These are phyloP conservation scores for Pelagomonas calceolata DNA, from an alignment of 108 stramenopile species.

Conservation along the genomic window DNA sequence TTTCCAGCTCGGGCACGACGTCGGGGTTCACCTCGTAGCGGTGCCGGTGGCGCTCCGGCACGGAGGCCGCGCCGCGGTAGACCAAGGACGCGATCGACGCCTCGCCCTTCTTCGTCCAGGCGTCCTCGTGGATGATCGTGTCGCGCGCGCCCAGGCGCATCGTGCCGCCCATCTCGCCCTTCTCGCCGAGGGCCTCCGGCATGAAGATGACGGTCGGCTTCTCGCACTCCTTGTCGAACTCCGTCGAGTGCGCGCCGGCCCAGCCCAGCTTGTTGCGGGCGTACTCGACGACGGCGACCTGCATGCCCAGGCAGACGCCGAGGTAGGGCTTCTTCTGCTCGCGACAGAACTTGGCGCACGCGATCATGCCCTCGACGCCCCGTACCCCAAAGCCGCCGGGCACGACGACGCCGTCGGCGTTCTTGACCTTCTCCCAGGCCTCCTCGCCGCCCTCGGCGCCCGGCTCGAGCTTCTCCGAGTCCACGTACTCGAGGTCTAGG, in stretches of 20 bases:
- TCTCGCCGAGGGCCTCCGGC: conserved; percentile 92
- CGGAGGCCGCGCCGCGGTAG: conserved; percentile 55
- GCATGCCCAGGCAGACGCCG: conserved; percentile 94
- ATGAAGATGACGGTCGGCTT: conserved; percentile 92
- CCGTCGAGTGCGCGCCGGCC: conserved; percentile 78
- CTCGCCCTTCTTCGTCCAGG: neutral
- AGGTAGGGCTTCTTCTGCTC: conserved; percentile 69
- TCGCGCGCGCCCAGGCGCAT: conserved; percentile 92
- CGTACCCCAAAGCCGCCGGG: conserved; percentile 84
- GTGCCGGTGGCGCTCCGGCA: conserved; percentile 93
- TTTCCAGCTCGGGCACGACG: conserved; percentile 66
- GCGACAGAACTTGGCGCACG: conserved; percentile 80
- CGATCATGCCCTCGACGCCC: conserved; percentile 46
- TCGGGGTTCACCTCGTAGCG: conserved; percentile 99
- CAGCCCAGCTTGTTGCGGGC: conserved; percentile 72
- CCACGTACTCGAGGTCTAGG: conserved; percentile 86
- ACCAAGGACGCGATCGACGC: conserved; percentile 43
- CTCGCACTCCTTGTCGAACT: conserved; percentile 68
- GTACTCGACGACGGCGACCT: conserved; percentile 94
- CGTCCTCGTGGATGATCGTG: conserved; percentile 45
- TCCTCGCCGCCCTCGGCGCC: conserved; percentile 37
- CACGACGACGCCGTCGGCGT: conserved; percentile 59
- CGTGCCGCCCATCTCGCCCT: conserved; percentile 89
- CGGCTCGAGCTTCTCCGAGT: conserved; percentile 75
- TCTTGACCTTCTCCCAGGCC: conserved; percentile 52